Conservation (phyloP, 2,329 filamentous ascomycete species). For the Neofusicoccum kwambonambiense region DNA sequence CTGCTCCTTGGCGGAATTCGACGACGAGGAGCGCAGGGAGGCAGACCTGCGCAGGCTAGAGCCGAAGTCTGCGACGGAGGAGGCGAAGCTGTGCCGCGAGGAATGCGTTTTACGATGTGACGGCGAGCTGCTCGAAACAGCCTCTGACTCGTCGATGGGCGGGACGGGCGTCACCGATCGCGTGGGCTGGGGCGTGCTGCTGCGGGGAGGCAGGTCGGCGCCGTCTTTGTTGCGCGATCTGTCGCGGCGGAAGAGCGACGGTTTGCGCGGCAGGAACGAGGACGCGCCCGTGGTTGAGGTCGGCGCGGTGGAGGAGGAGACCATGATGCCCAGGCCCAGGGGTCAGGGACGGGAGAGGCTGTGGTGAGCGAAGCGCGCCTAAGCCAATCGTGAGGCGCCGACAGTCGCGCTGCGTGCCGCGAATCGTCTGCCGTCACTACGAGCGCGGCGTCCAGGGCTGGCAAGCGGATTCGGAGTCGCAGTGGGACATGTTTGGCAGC, state of each 20-base stretch:
- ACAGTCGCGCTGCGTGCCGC: slow-evolving; percentile 3
- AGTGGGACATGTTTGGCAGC: slow-evolving; percentile 4
- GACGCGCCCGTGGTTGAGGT: neutral
- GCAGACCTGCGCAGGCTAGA: slow-evolving; percentile 39
- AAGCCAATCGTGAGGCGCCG: slow-evolving; percentile 8
- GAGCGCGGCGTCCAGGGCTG: slow-evolving; percentile 6
- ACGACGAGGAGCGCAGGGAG: slow-evolving; percentile 42
- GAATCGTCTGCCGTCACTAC: neutral
- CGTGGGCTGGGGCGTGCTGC: slow-evolving; percentile 11
- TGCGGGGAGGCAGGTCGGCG: slow-evolving; percentile 12
- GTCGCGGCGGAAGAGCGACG: slow-evolving; percentile 17
- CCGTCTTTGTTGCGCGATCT: slow-evolving; percentile 5
- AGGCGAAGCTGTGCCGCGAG: slow-evolving; percentile 29
- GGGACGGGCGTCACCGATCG: slow-evolving; percentile 16
- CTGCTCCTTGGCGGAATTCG: slow-evolving; percentile 30
- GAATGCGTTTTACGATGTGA: slow-evolving; percentile 25
- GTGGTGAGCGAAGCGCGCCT: neutral
- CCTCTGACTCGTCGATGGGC: slow-evolving; percentile 18
- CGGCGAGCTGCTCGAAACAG: slow-evolving; percentile 21
- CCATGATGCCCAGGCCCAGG: slow-evolving; percentile 13
- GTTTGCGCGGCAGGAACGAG: slow-evolving; percentile 17
- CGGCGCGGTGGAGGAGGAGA: slow-evolving; percentile 12
- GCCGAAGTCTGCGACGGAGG: slow-evolving; percentile 39
- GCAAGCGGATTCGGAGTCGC: slow-evolving; percentile 7
- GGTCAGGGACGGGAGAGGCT: slow-evolving; percentile 9